A percentile compares a stretch with the other conserved stretches of the same genome.
Evolutionary conservation across 805 yeast species (phyloP).

Genomic region (Kodamaea hsintzibuensis): DNA sequence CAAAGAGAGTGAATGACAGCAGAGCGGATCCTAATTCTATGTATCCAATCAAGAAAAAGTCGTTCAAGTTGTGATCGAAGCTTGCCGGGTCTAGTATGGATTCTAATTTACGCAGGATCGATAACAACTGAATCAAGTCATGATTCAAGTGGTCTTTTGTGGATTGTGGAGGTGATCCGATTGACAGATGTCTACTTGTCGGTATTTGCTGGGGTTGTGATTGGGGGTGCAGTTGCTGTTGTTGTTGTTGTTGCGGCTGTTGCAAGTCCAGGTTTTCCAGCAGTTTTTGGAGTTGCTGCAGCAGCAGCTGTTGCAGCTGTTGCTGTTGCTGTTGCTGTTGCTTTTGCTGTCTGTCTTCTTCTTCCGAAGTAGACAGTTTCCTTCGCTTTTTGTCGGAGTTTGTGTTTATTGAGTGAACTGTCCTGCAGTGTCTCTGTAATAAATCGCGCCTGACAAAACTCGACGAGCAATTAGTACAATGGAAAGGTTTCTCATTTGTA

Average conservation of each 20-base stretch:
- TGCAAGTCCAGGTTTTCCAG: not conserved
- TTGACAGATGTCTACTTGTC: not conserved
- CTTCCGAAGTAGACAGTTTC: not conserved
- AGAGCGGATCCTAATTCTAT: conserved; percentile 18
- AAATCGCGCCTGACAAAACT: conserved; percentile 78
- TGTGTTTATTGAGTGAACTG: conserved; percentile 57
- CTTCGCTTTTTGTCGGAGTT: conserved; percentile 8
- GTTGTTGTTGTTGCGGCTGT: not conserved
- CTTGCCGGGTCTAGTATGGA: conserved; percentile 15
- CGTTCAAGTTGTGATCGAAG: conserved; percentile 19
- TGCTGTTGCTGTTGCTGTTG: not conserved
- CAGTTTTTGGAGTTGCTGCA: not conserved
- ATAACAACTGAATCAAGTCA: conserved; percentile 29
- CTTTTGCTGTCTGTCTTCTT: conserved; percentile 1
- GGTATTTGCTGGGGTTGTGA: not conserved
- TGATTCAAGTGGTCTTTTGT: conserved; percentile 10
- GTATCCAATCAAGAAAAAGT: conserved; percentile 36
- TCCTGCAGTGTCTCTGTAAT: conserved; percentile 73
- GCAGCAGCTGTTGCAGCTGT: not conserved
- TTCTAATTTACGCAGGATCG: conserved; percentile 29
- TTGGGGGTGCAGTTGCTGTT: not conserved
- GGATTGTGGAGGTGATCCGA: not conserved
- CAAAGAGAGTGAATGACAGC: conserved; percentile 18
- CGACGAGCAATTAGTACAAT: conserved; percentile 66
- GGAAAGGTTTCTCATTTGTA: conserved; percentile 89